phyloP scores from a whole-genome alignment of 805 yeast genomes.

The Osmozyma mogii region DNA sequence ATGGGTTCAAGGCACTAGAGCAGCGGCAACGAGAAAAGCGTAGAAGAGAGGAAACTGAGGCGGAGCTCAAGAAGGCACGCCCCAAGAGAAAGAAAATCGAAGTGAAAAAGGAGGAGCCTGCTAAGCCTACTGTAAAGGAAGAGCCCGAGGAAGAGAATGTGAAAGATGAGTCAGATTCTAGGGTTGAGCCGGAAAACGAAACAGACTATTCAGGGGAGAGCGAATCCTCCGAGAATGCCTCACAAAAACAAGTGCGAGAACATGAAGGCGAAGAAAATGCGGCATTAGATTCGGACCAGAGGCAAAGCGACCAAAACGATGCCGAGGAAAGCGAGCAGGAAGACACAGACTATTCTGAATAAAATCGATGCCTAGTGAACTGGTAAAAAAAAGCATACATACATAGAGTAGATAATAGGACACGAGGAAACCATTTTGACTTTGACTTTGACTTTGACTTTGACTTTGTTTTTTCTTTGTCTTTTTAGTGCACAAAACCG shows the following conservation, averaged over 20 bases:
- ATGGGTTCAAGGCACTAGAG: slow-evolving; percentile 1
- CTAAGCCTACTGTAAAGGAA: too few relatives aligned
- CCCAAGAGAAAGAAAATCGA: neutral
- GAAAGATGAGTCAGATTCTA: neutral
- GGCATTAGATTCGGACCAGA: too few relatives aligned
- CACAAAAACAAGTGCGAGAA: slow-evolving; percentile 1
- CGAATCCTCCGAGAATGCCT: neutral
- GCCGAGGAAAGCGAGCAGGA: neutral
- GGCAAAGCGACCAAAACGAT: too few relatives aligned
- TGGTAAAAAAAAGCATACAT: too few relatives aligned
- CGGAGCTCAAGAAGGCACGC: slow-evolving; percentile 1
- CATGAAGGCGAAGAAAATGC: slow-evolving; percentile 2
- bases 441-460: too few relatives aligned
- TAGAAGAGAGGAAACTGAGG: neutral
- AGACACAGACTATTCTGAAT: neutral
- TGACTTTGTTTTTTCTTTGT: too few relatives aligned
- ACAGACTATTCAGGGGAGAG: neutral
- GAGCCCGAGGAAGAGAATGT: too few relatives aligned
- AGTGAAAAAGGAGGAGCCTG: neutral
- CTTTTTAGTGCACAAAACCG: too few relatives aligned
- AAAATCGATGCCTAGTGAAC: too few relatives aligned
- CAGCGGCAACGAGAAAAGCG: neutral
- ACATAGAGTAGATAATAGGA: too few relatives aligned
- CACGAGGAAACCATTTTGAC: too few relatives aligned
- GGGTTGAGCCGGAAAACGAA: neutral